Percentiles rank a stretch among this genome's conserved stretches.
phyloP scores from a whole-genome alignment of 371 early-diverging fungal species.

The Haplosporangium sp. region DNA sequence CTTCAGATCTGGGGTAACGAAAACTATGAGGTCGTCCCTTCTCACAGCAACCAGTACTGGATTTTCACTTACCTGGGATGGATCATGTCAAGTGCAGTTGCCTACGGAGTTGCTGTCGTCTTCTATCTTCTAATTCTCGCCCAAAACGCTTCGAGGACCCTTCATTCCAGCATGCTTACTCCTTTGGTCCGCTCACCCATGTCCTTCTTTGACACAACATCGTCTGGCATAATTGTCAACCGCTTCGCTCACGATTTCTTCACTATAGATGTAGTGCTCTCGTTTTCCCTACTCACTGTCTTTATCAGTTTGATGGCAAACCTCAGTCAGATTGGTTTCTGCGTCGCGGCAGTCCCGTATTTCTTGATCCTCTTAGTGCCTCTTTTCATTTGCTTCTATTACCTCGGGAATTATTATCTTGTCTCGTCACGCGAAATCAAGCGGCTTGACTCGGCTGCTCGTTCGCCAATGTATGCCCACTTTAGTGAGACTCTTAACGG shows the following conservation, averaged over 20 bases:
- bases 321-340: neutral
- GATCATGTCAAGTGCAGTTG: constrained; percentile 11
- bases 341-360: constrained; percentile 21
- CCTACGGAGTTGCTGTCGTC: neutral
- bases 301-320: too few relatives aligned
- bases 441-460: constrained; percentile 59
- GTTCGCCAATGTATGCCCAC: constrained; percentile 59
- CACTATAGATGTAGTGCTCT: constrained; percentile 65
- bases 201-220: constrained; percentile 83
- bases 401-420: constrained; percentile 63
- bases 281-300: too few relatives aligned
- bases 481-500: constrained; percentile 59
- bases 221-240: constrained; percentile 83
- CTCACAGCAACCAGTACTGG: constrained; percentile 13
- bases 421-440: constrained; percentile 63
- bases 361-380: constrained; percentile 24
- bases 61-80: constrained; percentile 22
- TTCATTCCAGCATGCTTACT: constrained; percentile 59
- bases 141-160: constrained; percentile 50
- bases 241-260: constrained; percentile 83
- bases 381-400: constrained; percentile 22
- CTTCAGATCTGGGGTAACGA: constrained; percentile 28
- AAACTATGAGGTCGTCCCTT: neutral
- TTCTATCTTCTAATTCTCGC: constrained; percentile 16
- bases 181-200: constrained; percentile 69